phyloP scores from a whole-genome alignment of 2,329 filamentous ascomycete species.

The Trichoderma koningiopsis region DNA sequence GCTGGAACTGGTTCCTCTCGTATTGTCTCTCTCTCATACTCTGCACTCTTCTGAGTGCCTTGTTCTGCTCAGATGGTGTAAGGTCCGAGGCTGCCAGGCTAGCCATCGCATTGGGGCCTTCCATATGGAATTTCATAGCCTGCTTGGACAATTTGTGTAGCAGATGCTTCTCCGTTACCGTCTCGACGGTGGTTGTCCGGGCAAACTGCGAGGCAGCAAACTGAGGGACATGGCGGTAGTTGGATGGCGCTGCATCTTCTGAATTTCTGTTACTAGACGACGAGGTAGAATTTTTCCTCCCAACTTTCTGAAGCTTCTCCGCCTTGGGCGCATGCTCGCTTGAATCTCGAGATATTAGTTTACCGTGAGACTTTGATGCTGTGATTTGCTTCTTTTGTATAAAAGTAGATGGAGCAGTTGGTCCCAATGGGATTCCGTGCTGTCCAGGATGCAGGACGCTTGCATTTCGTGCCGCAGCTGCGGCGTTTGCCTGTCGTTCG shows the following conservation, averaged over 20 bases:
- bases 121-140: slow-evolving; percentile 46
- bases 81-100: slow-evolving; percentile 32
- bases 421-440: slow-evolving; percentile 15
- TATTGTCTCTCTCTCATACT: slow-evolving; percentile 43
- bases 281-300: slow-evolving; percentile 19
- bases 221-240: slow-evolving; percentile 55
- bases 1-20: slow-evolving; percentile 50
- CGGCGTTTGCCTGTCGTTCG: slow-evolving; percentile 24
- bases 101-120: slow-evolving; percentile 35
- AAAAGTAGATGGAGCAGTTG: slow-evolving; percentile 1
- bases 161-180: slow-evolving; percentile 40
- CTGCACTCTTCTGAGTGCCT: slow-evolving; percentile 43
- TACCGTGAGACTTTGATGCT: not conserved
- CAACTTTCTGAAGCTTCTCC: slow-evolving; percentile 21
- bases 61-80: slow-evolving; percentile 41
- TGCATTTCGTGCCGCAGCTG: not conserved
- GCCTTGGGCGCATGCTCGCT: slow-evolving; percentile 2
- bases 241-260: slow-evolving; percentile 27
- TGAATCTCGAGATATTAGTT: not conserved
- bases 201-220: slow-evolving; percentile 59
- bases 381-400: slow-evolving; percentile 14
- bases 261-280: slow-evolving; percentile 29
- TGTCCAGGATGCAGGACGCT: not conserved
- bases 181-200: slow-evolving; percentile 53
- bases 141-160: slow-evolving; percentile 49